phyloP scores from a whole-genome alignment of 192 early-diverging fungal species.

The Diversispora eburnea region DNA sequence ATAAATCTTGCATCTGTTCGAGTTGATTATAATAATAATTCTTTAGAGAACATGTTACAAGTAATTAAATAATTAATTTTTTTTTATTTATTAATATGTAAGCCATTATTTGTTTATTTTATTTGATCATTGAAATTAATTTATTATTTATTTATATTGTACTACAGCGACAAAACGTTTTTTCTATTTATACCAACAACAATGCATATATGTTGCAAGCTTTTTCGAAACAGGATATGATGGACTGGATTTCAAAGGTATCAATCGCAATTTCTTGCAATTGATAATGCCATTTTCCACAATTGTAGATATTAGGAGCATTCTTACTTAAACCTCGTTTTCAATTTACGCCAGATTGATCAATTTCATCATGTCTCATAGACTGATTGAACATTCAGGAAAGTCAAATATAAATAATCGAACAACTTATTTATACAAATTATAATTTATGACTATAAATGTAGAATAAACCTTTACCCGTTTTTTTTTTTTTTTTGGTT shows the following conservation, averaged over 20 bases:
- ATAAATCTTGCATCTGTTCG: constrained; percentile 70
- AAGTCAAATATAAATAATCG: too few species aligned
- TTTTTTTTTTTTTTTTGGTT: too few species aligned
- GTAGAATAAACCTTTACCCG: too few species aligned
- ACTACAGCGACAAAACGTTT: constrained; percentile 57
- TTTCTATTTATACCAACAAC: constrained; percentile 65
- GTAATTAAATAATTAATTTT: constrained; percentile 33
- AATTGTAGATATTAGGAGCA: constrained; percentile 10
- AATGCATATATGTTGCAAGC: constrained; percentile 67
- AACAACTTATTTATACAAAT: too few species aligned
- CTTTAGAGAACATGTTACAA: constrained; percentile 53
- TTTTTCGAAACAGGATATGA: constrained; percentile 56
- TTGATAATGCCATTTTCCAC: not conserved
- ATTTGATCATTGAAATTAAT: not conserved
- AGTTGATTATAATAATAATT: constrained; percentile 51
- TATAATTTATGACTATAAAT: too few species aligned
- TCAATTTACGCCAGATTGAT: constrained; percentile 17
- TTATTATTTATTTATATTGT: constrained; percentile 1
- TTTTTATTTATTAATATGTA: not conserved
- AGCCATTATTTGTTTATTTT: not conserved
- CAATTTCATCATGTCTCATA: constrained; percentile 22
- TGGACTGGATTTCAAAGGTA: constrained; percentile 57
- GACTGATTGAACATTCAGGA: too few species aligned
- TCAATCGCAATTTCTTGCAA: not conserved
- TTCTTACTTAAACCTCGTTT: constrained; percentile 21